These are phyloP conservation scores for Staphylotrichum longicolle DNA, from an alignment of 495 filamentous ascomycete genomes.

Conservation along the genomic window DNA sequence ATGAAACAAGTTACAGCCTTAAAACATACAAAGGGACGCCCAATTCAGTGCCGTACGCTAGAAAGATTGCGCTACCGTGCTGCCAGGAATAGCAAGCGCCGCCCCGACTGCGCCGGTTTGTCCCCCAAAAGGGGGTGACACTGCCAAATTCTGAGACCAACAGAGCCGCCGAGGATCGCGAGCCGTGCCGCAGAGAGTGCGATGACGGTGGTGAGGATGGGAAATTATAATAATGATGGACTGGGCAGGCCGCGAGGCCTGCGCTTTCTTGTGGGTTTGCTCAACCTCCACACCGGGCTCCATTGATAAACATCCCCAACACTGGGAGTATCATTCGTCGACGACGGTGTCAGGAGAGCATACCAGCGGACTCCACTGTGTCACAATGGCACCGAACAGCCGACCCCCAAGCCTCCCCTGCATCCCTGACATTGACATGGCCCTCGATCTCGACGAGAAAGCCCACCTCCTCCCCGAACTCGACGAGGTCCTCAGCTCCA, in stretches of 20 bases:
- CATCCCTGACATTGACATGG: conserved; percentile 19
- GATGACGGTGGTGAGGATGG: not conserved
- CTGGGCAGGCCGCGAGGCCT: conserved; percentile 1
- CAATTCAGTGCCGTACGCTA: not conserved
- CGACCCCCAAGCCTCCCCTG: conserved; percentile 16
- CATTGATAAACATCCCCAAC: not conserved
- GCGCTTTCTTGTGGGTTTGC: not conserved
- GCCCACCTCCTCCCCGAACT: conserved; percentile 11
- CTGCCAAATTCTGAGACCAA: not conserved
- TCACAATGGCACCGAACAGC: conserved; percentile 13
- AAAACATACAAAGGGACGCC: not conserved
- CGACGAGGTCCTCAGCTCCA: conserved; percentile 3
- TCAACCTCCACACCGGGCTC: not conserved
- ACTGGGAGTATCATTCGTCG: not conserved
- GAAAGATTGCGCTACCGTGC: too few species aligned
- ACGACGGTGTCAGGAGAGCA: not conserved
- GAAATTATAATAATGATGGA: conserved; percentile 4
- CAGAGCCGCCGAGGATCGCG: not conserved
- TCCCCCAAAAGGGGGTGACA: not conserved
- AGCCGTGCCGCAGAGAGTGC: conserved; percentile 6
- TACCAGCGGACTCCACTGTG: not conserved
- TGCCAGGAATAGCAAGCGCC: conserved; percentile 6
- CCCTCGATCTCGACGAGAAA: conserved; percentile 17
- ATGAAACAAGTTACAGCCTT: conserved; percentile 13
- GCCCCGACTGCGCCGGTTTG: not conserved